phyloP scores from a whole-genome alignment of 441 rosid genomes.

The Dalechampia spathulata region DNA sequence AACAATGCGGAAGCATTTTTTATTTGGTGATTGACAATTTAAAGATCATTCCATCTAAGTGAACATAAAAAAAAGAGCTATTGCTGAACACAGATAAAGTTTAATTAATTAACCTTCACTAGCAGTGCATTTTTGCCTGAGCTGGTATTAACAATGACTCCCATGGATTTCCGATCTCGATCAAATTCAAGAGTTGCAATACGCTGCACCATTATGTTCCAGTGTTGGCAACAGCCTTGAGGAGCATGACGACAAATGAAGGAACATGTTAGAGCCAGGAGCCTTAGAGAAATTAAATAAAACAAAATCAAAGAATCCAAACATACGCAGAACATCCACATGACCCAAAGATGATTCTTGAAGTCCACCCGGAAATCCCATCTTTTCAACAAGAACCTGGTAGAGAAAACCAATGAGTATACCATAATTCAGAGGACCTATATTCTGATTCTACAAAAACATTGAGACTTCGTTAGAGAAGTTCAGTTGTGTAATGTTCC shows the following conservation, averaged over 20 bases:
- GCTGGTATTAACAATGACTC: slow-evolving; percentile 79
- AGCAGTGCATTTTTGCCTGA: slow-evolving; percentile 63
- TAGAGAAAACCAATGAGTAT: slow-evolving; percentile 1
- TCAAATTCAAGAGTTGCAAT: slow-evolving; percentile 95
- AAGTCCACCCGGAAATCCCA: slow-evolving; percentile 67
- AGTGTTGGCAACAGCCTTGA: slow-evolving; percentile 65
- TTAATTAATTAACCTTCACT: slow-evolving; percentile 65
- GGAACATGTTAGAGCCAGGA: slow-evolving; percentile 2
- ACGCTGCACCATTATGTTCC: slow-evolving; percentile 63
- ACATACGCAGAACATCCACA: slow-evolving; percentile 47
- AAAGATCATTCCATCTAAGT: no score
- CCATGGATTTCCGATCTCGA: slow-evolving; percentile 94
- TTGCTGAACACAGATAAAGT: no score
- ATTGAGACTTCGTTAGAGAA: no score
- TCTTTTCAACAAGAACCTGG: slow-evolving; percentile 88
- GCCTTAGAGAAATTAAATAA: slow-evolving; percentile 2
- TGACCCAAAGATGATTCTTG: slow-evolving; percentile 28
- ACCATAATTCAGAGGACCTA: no score
- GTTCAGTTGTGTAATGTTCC: no score
- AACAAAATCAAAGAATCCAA: slow-evolving; percentile 2
- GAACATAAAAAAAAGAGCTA: not conserved
- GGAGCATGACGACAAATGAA: not conserved
- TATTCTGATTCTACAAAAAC: no score
- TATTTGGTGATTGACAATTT: no score
- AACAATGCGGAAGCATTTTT: no score